These are phyloP conservation scores for Pogostemon cablin DNA, from an alignment of 257 asterid genomes.

Conservation along the genomic window DNA sequence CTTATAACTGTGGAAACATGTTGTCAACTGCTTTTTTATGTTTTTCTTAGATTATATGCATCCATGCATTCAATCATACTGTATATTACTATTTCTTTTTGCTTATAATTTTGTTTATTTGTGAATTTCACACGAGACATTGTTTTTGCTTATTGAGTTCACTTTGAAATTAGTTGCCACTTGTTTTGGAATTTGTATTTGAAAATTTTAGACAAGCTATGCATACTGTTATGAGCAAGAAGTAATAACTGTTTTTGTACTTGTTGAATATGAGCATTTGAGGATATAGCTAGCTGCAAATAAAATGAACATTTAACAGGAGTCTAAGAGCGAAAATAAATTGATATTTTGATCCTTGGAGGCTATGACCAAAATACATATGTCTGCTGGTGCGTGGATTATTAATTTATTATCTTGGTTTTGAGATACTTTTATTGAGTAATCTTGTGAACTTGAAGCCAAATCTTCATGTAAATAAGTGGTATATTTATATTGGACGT, in stretches of 20 bases:
- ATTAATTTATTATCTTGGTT: neutral
- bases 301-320: neutral
- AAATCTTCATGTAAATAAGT: conserved; percentile 1
- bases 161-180: neutral
- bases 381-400: conserved; percentile 2
- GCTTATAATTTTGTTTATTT: neutral
- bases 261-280: conserved; percentile 21
- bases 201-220: too few relatives aligned
- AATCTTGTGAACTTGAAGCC: conserved; percentile 3
- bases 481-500: neutral
- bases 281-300: conserved; percentile 10
- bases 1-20: conserved; percentile 3
- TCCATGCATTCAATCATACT: neutral
- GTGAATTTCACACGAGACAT: conserved; percentile 4
- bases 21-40: neutral
- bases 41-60: conserved; percentile 4
- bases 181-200: conserved; percentile 2
- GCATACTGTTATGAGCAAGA: conserved; percentile 1
- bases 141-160: neutral
- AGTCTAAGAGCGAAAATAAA: conserved; percentile 4
- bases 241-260: neutral
- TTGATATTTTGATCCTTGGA: neutral
- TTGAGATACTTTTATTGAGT: neutral
- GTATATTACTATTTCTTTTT: conserved; percentile 5
- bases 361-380: conserved; percentile 1